These are phyloP conservation scores for Auricularia heimuer DNA, from an alignment of 768 basidiomycete species.

Conservation along the genomic window DNA sequence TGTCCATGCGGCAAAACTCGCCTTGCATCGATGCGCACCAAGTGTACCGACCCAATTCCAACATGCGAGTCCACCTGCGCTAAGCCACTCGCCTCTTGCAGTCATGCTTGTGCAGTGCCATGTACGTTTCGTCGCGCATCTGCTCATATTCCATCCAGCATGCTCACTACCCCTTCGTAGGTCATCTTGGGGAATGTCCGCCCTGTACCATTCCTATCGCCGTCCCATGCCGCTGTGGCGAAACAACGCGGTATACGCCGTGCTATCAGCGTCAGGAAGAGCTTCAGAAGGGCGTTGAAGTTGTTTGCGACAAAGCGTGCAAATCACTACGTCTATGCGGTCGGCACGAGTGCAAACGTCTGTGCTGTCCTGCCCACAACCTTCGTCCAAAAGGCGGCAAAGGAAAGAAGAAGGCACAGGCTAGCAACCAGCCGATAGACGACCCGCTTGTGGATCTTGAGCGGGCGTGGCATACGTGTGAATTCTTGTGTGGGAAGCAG, in stretches of 20 bases:
- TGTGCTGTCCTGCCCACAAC: slow-evolving; percentile 83
- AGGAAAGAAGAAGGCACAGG: slow-evolving; percentile 41
- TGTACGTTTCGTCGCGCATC: slow-evolving; percentile 30
- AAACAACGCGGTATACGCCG: slow-evolving; percentile 41
- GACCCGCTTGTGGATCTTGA: slow-evolving; percentile 39
- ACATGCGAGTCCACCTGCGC: slow-evolving; percentile 65
- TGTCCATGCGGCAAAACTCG: slow-evolving; percentile 76
- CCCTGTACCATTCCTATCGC: slow-evolving; percentile 64
- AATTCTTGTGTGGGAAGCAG: slow-evolving; percentile 64
- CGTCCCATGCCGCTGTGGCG: slow-evolving; percentile 81
- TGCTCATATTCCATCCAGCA: neutral
- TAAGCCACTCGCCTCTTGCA: slow-evolving; percentile 54
- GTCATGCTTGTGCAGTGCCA: slow-evolving; percentile 54
- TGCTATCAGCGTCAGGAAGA: slow-evolving; percentile 41
- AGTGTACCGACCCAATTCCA: slow-evolving; percentile 70
- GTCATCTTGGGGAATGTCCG: slow-evolving; percentile 52
- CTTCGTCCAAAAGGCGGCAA: slow-evolving; percentile 44
- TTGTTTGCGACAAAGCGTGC: slow-evolving; percentile 77
- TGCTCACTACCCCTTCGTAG: too few relatives aligned
- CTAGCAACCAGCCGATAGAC: slow-evolving; percentile 12
- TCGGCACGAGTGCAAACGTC: slow-evolving; percentile 70
- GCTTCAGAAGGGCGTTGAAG: slow-evolving; percentile 33
- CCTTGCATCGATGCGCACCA: slow-evolving; percentile 26
- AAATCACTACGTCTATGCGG: slow-evolving; percentile 72
- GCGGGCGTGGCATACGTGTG: slow-evolving; percentile 74